These are phyloP conservation scores for Botrytis fragariae DNA, from an alignment of 2,329 filamentous ascomycete genomes.

Conservation along the genomic window DNA sequence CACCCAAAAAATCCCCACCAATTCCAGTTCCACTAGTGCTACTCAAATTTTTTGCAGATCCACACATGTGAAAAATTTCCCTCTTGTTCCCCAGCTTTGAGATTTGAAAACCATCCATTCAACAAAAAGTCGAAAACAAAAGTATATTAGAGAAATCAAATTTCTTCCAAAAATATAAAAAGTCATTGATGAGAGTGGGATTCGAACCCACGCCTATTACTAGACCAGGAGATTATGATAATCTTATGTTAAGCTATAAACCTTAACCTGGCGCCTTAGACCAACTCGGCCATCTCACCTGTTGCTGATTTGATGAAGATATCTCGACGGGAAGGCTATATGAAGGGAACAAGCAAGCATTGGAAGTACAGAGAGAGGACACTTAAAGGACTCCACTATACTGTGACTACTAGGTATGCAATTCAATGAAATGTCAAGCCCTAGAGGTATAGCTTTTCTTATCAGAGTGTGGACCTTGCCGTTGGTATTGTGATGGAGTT, in stretches of 20 bases:
- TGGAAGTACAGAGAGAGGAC: too few species aligned
- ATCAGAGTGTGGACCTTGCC: background rate
- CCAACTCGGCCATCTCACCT: constrained; percentile 16
- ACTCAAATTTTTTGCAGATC: background rate
- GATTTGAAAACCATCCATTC: background rate
- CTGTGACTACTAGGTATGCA: too few species aligned
- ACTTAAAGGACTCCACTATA: too few species aligned
- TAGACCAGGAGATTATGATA: constrained; percentile 2
- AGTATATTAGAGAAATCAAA: background rate
- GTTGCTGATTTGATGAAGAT: background rate
- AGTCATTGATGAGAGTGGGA: background rate
- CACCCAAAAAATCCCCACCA: background rate
- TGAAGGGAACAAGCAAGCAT: too few species aligned
- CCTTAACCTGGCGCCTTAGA: constrained; percentile 18
- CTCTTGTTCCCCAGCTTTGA: too few species aligned
- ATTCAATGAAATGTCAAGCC: too few species aligned
- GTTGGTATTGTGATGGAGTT: too few species aligned
- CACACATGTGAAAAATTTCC: background rate
- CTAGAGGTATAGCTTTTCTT: too few species aligned
- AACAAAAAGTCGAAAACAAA: too few species aligned
- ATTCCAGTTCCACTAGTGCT: background rate
- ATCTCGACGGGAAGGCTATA: too few species aligned
- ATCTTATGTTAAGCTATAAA: background rate
- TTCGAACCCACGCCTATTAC: constrained; percentile 16
- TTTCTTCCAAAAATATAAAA: background rate